phyloP scores from a whole-genome alignment of 805 yeast species.

The Candida adriatica region DNA sequence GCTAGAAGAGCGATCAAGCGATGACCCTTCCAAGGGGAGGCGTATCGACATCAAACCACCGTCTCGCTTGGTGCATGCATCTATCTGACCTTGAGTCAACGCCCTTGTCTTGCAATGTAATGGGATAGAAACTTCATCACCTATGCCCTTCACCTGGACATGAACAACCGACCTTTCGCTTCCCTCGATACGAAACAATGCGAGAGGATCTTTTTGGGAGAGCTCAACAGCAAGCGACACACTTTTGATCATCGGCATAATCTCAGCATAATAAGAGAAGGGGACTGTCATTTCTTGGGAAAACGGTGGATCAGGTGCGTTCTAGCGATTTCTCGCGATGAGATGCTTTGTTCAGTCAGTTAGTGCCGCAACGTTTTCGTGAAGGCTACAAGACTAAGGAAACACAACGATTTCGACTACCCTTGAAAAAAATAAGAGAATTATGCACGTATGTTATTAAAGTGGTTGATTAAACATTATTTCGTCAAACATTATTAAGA shows the following conservation, averaged over 20 bases:
- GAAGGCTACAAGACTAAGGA: too few species aligned
- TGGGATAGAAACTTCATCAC: constrained; percentile 1
- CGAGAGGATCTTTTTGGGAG: neutral
- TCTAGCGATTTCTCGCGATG: too few species aligned
- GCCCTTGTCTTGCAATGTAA: neutral
- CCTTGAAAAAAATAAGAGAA: neutral
- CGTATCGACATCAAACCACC: constrained; percentile 6
- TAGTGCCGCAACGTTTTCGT: too few species aligned
- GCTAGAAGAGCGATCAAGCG: constrained; percentile 15
- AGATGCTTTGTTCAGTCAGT: too few species aligned
- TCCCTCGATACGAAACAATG: too few species aligned
- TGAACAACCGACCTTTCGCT: too few species aligned
- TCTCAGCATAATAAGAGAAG: constrained; percentile 9
- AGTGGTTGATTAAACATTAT: constrained; percentile 2
- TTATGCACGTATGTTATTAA: neutral
- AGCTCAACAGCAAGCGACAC: constrained; percentile 11
- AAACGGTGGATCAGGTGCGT: neutral
- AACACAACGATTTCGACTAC: neutral
- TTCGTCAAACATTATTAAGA: constrained; percentile 1
- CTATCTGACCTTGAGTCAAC: constrained; percentile 3
- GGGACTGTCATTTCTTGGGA: neutral
- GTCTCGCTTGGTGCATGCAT: constrained; percentile 4
- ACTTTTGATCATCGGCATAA: constrained; percentile 12
- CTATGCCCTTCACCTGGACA: too few species aligned
- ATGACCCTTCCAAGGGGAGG: too few species aligned